Base-by-base conservation (phyloP, 176 grass and related monocot species). In the Carex pumila region DNA sequence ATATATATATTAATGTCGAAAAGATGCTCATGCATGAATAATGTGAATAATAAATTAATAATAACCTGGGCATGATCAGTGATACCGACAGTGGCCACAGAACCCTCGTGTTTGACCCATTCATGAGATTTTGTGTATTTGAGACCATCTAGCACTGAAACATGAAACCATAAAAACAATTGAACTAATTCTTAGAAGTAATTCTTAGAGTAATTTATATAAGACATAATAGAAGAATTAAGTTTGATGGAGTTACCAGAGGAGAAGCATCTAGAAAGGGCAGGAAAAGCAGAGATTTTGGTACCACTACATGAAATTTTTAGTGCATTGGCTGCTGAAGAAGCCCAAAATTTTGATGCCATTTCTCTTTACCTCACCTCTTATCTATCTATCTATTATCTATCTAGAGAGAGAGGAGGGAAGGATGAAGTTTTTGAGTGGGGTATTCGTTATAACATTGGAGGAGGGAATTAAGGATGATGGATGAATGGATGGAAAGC, bases 11-110 rank as follows among this genome's bases (percentile, higher is more conserved):
- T 8, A 34, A 78, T 68, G 25, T 60, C 21, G 1, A n/a, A 84
- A 50, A 54, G 8, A 79, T 45, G 14, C 1, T 39, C 5, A 0
- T 39, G 5, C 5, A 6, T 39, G 37, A 39, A 39, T 5, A 6
- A 39, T 50, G 21, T 8, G 0, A 25, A 10, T 70, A 4, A 50
- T 70, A 30, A 14, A 25, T 7, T 70, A 4, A 50, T 70, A 30
- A 14, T 89, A 55, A 93, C 96, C 93, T 99, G 89, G 52, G 93
- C 96, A 89, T 98, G 96, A 81, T 95, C 91, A 29, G 93, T 90
- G 71, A 99, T 99, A 52, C 96, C 93, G 82, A 99, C 74, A 18
- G 96, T 95, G 41, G 87, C 91, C 65, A 95, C 86, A 63, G 83
- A 82, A 74, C 84, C 89, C 32, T 93, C 89, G 60, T 93, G 56